phyloP scores from a whole-genome alignment of 108 stramenopile genomes.

The Pseudonitzschia multiseries region DNA sequence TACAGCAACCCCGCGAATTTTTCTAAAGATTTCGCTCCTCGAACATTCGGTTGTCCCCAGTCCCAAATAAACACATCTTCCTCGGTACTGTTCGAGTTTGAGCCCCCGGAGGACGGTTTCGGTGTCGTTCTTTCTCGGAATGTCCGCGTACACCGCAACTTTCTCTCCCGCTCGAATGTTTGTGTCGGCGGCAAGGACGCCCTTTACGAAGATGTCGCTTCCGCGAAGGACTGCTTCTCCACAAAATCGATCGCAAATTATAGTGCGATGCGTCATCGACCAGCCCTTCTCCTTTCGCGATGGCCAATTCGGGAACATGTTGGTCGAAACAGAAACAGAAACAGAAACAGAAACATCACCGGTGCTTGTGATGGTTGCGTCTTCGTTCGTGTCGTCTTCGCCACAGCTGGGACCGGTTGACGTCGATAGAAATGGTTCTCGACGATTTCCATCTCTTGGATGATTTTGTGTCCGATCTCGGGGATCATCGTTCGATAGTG shows the following conservation, averaged over 20 bases:
- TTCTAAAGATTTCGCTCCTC: slow-evolving; percentile 55
- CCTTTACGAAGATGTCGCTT: slow-evolving; percentile 71
- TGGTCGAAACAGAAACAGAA: no score
- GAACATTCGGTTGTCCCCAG: slow-evolving; percentile 47
- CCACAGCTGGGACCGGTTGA: slow-evolving; percentile 1
- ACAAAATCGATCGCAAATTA: slow-evolving; percentile 72
- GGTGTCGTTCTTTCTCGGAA: slow-evolving; percentile 13
- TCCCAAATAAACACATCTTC: slow-evolving; percentile 68
- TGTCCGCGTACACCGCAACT: slow-evolving; percentile 61
- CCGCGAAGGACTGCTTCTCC: slow-evolving; percentile 80
- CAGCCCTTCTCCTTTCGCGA: slow-evolving; percentile 49
- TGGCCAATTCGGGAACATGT: slow-evolving; percentile 32
- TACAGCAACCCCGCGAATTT: slow-evolving; percentile 51
- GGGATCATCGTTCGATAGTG: not conserved
- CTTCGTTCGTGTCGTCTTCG: not conserved
- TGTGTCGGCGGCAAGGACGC: slow-evolving; percentile 58
- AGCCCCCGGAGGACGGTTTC: slow-evolving; percentile 42
- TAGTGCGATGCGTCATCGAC: slow-evolving; percentile 55
- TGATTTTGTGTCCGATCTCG: not conserved
- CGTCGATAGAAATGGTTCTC: not conserved
- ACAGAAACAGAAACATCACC: not conserved
- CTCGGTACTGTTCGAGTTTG: slow-evolving; percentile 45
- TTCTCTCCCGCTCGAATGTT: slow-evolving; percentile 52
- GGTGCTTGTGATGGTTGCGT: not conserved
- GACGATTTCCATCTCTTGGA: not conserved